Evolutionary conservation across 2,329 filamentous ascomycete species (phyloP).

Genomic region (Sclerotinia glacialis): DNA sequence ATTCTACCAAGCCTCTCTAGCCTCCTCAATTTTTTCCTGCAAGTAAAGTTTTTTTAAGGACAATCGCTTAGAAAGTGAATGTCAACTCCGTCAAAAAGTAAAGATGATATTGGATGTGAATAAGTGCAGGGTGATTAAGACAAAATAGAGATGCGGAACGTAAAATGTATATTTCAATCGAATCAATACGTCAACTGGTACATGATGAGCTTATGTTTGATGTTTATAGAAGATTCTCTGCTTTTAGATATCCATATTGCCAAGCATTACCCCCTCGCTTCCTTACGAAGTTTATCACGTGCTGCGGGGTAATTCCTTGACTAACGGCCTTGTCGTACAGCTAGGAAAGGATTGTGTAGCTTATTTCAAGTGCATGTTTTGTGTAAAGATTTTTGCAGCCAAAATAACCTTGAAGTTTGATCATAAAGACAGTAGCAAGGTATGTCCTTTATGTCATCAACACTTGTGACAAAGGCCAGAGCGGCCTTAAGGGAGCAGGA

Average conservation of each 20-base stretch:
- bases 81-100: background rate
- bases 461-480: accelerated
- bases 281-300: background rate
- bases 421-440: background rate
- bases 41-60: too few relatives aligned
- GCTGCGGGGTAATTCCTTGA: background rate
- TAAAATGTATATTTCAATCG: background rate
- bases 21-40: background rate
- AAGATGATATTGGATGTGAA: background rate
- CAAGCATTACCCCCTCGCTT: constrained; percentile 19
- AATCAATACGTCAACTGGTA: accelerated
- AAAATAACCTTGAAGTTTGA: too few relatives aligned
- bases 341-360: background rate
- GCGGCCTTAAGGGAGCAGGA: background rate
- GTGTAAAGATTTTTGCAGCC: background rate
- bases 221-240: background rate
- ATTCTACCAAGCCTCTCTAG: too few relatives aligned
- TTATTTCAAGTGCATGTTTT: background rate
- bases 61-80: constrained; percentile 9
- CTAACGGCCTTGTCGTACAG: background rate
- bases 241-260: background rate
- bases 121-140: background rate
- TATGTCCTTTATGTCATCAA: background rate
- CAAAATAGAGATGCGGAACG: accelerated
- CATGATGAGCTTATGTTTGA: too few relatives aligned